phyloP scores from a whole-genome alignment of 768 basidiomycete species.

The Tylopilus rubrobrunneus region DNA sequence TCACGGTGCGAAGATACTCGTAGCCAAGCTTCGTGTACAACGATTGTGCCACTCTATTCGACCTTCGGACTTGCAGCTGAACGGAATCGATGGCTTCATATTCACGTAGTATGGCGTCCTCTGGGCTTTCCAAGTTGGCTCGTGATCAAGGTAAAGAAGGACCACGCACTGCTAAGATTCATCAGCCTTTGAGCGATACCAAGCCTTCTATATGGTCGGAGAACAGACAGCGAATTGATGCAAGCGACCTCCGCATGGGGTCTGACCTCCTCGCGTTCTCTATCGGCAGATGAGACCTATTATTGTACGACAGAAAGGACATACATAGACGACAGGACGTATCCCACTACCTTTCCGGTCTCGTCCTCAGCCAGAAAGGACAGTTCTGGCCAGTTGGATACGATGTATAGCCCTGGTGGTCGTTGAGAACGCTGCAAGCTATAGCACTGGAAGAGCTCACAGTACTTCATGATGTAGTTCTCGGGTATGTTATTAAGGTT shows the following conservation, averaged over 20 bases:
- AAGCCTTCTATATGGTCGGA: conserved; percentile 27
- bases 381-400: conserved; percentile 49
- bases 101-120: conserved; percentile 22
- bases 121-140: conserved; percentile 13
- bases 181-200: conserved; percentile 28
- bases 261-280: conserved; percentile 21
- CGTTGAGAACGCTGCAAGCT: not conserved
- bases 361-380: conserved; percentile 52
- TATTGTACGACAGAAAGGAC: conserved; percentile 10
- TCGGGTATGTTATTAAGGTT: conserved; percentile 54
- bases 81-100: conserved; percentile 15
- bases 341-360: conserved; percentile 48
- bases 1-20: conserved; percentile 7
- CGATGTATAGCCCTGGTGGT: conserved; percentile 41
- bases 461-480: conserved; percentile 37
- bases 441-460: conserved; percentile 16
- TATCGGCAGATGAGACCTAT: conserved; percentile 9
- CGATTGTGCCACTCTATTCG: conserved; percentile 23
- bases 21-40: conserved; percentile 28
- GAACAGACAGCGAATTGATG: conserved; percentile 29
- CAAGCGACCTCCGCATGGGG: conserved; percentile 18
- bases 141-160: not conserved
- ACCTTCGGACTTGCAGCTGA: conserved; percentile 28
- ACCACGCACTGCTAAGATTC: conserved; percentile 23
- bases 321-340: conserved; percentile 53